Percentiles rank a stretch among this genome's conserved stretches.
Conservation (phyloP, 305 asterid species). For the Solanum hybrid region DNA sequence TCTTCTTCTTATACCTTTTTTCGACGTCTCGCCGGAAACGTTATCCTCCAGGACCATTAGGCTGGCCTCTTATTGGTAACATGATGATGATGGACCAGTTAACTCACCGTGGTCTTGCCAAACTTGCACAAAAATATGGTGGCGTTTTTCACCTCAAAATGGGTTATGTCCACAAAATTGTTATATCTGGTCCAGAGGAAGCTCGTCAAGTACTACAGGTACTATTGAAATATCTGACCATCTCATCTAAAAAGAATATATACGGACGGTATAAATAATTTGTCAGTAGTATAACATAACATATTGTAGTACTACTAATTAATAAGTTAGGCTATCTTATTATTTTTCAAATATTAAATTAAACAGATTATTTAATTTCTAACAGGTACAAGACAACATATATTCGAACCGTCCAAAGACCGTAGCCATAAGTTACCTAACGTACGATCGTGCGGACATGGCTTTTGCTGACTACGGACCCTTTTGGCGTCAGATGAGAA, state of each 20-base stretch:
- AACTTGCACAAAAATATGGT: constrained; percentile 52
- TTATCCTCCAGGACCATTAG: constrained; percentile 77
- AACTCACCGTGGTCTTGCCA: constrained; percentile 68
- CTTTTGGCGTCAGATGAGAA: constrained; percentile 92
- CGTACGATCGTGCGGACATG: constrained; percentile 79
- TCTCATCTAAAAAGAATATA: background rate
- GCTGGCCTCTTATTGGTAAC: constrained; percentile 77
- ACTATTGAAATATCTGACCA: background rate
- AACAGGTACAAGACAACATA: constrained; percentile 50
- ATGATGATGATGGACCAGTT: constrained; percentile 44
- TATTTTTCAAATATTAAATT: background rate
- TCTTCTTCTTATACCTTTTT: constrained; percentile 20
- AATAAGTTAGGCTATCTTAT: background rate
- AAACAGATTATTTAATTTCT: background rate
- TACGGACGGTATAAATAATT: background rate
- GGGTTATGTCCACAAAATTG: constrained; percentile 51
- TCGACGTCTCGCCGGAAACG: constrained; percentile 35
- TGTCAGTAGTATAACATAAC: background rate
- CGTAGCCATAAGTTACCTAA: constrained; percentile 56
- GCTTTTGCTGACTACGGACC: constrained; percentile 87
- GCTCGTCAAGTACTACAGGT: constrained; percentile 72
- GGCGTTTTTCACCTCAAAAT: constrained; percentile 61
- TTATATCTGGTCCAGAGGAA: constrained; percentile 49
- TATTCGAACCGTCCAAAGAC: constrained; percentile 82
- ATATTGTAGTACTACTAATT: background rate